phyloP scores from a whole-genome alignment of 768 basidiomycete genomes.

The Lenzites betulinus region DNA sequence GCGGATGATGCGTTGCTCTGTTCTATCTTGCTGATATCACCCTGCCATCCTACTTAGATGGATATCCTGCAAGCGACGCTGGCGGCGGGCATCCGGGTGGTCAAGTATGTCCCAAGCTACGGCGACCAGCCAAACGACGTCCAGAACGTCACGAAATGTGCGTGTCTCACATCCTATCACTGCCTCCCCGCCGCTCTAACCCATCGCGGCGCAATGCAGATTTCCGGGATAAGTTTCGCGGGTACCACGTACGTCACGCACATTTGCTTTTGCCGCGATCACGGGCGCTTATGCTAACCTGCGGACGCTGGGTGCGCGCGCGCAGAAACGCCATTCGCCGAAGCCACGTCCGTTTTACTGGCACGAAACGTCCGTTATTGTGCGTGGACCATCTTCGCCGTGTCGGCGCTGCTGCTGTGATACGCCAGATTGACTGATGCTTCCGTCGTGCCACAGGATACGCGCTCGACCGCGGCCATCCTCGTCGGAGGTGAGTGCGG shows the following conservation, averaged over 20 bases:
- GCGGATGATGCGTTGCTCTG: too few relatives aligned
- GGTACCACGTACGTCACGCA: conserved; percentile 53
- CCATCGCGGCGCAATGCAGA: conserved; percentile 39
- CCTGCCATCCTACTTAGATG: too few relatives aligned
- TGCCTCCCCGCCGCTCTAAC: not conserved
- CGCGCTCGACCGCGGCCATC: conserved; percentile 39
- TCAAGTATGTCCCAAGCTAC: conserved; percentile 63
- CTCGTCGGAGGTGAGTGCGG: conserved; percentile 33
- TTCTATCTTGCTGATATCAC: too few relatives aligned
- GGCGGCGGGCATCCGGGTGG: conserved; percentile 54
- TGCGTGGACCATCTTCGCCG: conserved; percentile 37
- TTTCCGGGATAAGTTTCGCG: conserved; percentile 68
- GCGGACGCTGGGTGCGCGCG: too few relatives aligned
- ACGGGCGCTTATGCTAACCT: not conserved
- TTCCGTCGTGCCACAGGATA: conserved; percentile 35
- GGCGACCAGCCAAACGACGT: conserved; percentile 60
- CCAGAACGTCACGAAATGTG: conserved; percentile 62
- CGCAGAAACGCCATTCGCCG: conserved; percentile 58
- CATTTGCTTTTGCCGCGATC: not conserved
- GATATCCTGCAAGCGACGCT: conserved; percentile 59
- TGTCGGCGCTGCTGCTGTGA: not conserved
- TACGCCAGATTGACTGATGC: not conserved
- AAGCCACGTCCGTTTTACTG: conserved; percentile 61
- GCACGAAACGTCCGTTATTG: conserved; percentile 72
- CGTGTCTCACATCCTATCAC: conserved; percentile 28